phyloP scores from a whole-genome alignment of 1,139 yeast species.

The Magnusiomyces clavatus region DNA sequence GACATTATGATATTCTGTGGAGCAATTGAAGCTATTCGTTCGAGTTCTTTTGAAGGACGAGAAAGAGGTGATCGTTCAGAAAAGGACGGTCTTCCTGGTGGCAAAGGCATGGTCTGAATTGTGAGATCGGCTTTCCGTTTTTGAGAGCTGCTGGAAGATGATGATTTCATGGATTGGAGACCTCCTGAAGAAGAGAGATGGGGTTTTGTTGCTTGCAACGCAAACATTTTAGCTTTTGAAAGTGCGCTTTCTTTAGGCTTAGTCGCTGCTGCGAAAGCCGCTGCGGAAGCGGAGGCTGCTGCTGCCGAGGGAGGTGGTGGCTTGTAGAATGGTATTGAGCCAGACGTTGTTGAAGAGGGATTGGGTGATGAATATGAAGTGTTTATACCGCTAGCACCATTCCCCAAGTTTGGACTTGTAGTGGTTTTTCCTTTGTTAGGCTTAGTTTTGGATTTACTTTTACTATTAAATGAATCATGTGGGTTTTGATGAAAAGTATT shows the following conservation, averaged over 20 bases:
- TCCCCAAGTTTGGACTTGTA: no score
- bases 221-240: slow-evolving; percentile 32
- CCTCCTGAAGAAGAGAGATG: slow-evolving; percentile 13
- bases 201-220: slow-evolving; percentile 28
- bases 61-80: slow-evolving; percentile 36
- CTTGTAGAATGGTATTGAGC: slow-evolving; percentile 3
- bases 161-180: slow-evolving; percentile 12
- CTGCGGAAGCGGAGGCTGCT: slow-evolving; percentile 26
- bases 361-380: no score
- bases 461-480: no score
- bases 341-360: background rate
- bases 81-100: slow-evolving; percentile 28
- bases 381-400: no score
- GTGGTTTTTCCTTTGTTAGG: no score
- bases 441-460: no score
- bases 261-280: slow-evolving; percentile 23
- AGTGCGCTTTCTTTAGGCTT: slow-evolving; percentile 27
- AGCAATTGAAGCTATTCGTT: slow-evolving; percentile 38
- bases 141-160: slow-evolving; percentile 15
- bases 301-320: slow-evolving; percentile 11
- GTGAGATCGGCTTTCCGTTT: slow-evolving; percentile 30
- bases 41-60: slow-evolving; percentile 38
- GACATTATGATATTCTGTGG: slow-evolving; percentile 17
- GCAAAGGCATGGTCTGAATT: slow-evolving; percentile 25
- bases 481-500: no score